phyloP scores from a whole-genome alignment of 352 stramenopile species.

The Phytophthora foliorum region DNA sequence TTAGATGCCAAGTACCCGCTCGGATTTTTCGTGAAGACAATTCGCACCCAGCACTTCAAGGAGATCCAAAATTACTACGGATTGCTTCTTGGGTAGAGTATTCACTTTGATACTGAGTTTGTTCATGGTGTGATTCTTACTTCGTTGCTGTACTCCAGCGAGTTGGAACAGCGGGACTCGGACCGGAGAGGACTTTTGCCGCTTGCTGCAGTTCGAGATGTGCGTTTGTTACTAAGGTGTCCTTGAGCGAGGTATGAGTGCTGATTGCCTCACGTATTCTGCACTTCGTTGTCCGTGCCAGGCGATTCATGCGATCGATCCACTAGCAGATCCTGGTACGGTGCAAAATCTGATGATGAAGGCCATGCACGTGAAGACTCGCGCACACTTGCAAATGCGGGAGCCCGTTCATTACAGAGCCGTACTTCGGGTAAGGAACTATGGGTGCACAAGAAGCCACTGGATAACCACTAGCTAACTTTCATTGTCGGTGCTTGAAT shows the following conservation, averaged over 20 bases:
- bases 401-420: slow-evolving; percentile 67
- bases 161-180: slow-evolving; percentile 62
- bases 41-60: slow-evolving; percentile 86
- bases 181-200: slow-evolving; percentile 56
- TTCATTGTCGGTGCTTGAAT: background rate
- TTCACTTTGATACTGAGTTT: background rate
- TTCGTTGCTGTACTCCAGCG: slow-evolving; percentile 37
- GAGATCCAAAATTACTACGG: slow-evolving; percentile 86
- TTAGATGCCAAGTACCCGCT: slow-evolving; percentile 52
- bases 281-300: slow-evolving; percentile 21
- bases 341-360: slow-evolving; percentile 50
- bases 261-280: background rate
- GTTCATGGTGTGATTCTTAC: slow-evolving; percentile 14
- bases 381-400: slow-evolving; percentile 53
- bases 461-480: background rate
- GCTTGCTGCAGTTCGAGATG: slow-evolving; percentile 37
- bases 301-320: slow-evolving; percentile 55
- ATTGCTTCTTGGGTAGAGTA: slow-evolving; percentile 55
- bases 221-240: slow-evolving; percentile 1
- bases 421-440: slow-evolving; percentile 53
- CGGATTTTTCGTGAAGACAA: slow-evolving; percentile 83
- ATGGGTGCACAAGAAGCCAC: background rate
- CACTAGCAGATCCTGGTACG: slow-evolving; percentile 45
- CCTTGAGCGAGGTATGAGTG: background rate
- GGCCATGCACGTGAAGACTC: slow-evolving; percentile 51